These are phyloP conservation scores for Oxytropis ochrocephala DNA, from an alignment of 306 rosid species.

Conservation along the genomic window DNA sequence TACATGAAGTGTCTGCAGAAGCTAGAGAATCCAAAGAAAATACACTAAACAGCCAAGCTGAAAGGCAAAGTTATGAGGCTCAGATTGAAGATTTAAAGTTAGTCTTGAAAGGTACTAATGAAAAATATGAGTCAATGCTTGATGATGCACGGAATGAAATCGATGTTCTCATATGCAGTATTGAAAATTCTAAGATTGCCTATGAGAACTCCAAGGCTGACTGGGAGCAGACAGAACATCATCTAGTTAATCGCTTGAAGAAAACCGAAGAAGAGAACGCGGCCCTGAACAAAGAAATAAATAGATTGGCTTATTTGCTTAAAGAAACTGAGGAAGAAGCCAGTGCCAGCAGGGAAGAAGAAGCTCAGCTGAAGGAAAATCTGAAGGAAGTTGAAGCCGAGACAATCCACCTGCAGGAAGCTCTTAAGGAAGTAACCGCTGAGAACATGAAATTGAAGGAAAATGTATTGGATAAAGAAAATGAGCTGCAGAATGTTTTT, in stretches of 20 bases:
- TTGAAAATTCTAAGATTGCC: constrained; percentile 54
- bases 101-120: constrained; percentile 74
- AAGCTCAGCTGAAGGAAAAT: constrained; percentile 69
- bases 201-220: constrained; percentile 52
- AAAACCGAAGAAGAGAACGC: constrained; percentile 56
- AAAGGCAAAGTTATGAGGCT: constrained; percentile 44
- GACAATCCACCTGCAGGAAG: constrained; percentile 83
- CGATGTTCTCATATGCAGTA: constrained; percentile 41
- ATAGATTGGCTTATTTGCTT: constrained; percentile 61
- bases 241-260: constrained; percentile 56
- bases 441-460: constrained; percentile 89
- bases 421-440: constrained; percentile 59
- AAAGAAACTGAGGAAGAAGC: constrained; percentile 70
- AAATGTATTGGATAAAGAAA: constrained; percentile 73
- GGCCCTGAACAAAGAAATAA: constrained; percentile 58
- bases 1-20: constrained; percentile 86
- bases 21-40: constrained; percentile 81
- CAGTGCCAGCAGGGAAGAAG: constrained; percentile 60
- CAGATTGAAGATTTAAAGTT: constrained; percentile 75
- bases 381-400: constrained; percentile 92
- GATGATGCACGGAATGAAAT: constrained; percentile 63
- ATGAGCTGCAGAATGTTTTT: constrained; percentile 61
- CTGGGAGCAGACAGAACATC: constrained; percentile 77
- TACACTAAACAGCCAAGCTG: constrained; percentile 44
- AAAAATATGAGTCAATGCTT: constrained; percentile 65